Evolutionary conservation across 495 filamentous ascomycete genomes (phyloP), one percentile per base, ranked within the genome.

Genomic region (Aspergillus taichungensis): DNA sequence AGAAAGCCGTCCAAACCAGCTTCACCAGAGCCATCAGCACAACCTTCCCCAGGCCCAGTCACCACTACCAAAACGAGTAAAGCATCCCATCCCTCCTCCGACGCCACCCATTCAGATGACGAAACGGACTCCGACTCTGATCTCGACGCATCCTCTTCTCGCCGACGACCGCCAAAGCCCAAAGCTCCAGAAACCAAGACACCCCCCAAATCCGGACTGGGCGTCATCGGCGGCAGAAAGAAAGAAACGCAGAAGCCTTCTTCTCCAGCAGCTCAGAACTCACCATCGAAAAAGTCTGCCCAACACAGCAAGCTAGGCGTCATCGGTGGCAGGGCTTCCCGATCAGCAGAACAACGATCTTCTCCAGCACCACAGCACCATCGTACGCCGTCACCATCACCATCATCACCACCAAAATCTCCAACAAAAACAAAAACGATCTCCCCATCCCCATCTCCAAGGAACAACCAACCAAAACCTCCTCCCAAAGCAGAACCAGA

Each of bases 301-400:
- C 53, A 48, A n/a, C 28, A 47, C 4, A 47, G 49, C 0, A 66
- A 59, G 30, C 53, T 70, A 5, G 67, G 67, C 2, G 59, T 61
- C 39, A 67, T 70, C 39, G 67, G 67, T 10, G 63, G 67, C 6
- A 66, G 61, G 18, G 27, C 52, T 34, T 18, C 43, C 31, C 45
- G 7, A 18, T 33, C 36, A 9, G 42, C 24, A 43, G 10, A 12
- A 27, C 37, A 6, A 42, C 34, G 35, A 3, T 28, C 13, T 3
- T 32, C 27, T 5, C 13, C 30, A 41, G 40, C 13, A 13, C 47
- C 10, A 30, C 13, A 13, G 28, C 42, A 37, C 7, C 35, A 37
- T 24, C 18, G 4, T 24, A 24, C 18, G 4, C 2, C 18, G 4
- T 24, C 18, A 24, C 4, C 18, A 24, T 24, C 18, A 24, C 18